Evolutionary conservation across 208 protist genomes (phyloP).

Genomic region (Leptomonas pyrrhocoris): DNA sequence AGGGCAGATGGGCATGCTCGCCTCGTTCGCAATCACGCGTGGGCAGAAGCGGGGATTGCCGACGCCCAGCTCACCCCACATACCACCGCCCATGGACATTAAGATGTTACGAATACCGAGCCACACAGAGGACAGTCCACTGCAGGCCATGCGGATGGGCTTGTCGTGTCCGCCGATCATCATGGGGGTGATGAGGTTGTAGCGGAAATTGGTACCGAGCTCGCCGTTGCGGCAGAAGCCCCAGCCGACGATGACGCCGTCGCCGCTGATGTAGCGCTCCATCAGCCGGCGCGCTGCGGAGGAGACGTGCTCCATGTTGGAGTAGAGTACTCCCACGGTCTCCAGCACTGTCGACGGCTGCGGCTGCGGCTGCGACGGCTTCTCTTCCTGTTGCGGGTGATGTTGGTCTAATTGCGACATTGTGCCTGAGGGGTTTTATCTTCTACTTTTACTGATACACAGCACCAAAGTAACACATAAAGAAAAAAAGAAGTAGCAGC

Average conservation of each 20-base stretch:
- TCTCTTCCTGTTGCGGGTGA: slow-evolving; percentile 1
- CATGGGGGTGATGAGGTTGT: slow-evolving; percentile 74
- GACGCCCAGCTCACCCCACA: slow-evolving; percentile 82
- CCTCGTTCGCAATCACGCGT: slow-evolving; percentile 61
- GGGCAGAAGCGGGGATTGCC: slow-evolving; percentile 67
- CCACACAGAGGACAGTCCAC: slow-evolving; percentile 66
- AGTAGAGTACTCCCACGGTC: slow-evolving; percentile 39
- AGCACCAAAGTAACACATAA: not conserved
- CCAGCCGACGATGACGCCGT: slow-evolving; percentile 83
- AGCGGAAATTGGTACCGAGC: slow-evolving; percentile 60
- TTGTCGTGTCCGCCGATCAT: slow-evolving; percentile 81
- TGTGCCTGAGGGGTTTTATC: not conserved
- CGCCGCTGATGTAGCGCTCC: slow-evolving; percentile 56
- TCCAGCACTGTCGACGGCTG: slow-evolving; percentile 14
- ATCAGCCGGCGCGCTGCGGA: slow-evolving; percentile 34
- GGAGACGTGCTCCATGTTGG: slow-evolving; percentile 31
- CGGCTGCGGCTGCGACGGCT: slow-evolving; percentile 1
- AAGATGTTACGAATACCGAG: slow-evolving; percentile 63
- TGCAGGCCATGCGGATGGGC: slow-evolving; percentile 71
- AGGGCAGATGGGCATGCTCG: slow-evolving; percentile 69
- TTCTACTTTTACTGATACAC: not conserved
- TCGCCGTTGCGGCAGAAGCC: slow-evolving; percentile 72
- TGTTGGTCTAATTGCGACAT: slow-evolving; percentile 3
- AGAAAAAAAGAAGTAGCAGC: slow-evolving; percentile 13
- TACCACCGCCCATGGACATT: slow-evolving; percentile 74